Conservation (phyloP, 164 flowering plant species). For the Vitis vinifera region ASM3070453v1 NC_081821.1:11146501-11147000, state of each 20-base stretch:
- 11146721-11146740: slow-evolving; percentile 1
- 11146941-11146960: slow-evolving; percentile 49
- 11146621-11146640: neutral
- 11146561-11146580: too few relatives aligned
- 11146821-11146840: slow-evolving; percentile 27
- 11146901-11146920: slow-evolving; percentile 68
- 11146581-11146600: too few relatives aligned
- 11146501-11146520: too few relatives aligned
- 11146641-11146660: neutral
- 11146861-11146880: slow-evolving; percentile 67
- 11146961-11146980: slow-evolving; percentile 57
- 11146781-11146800: slow-evolving; percentile 10
- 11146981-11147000: slow-evolving; percentile 42
- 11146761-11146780: neutral
- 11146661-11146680: neutral
- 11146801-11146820: slow-evolving; percentile 23
- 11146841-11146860: slow-evolving; percentile 51
- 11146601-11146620: neutral
- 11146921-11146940: slow-evolving; percentile 54
- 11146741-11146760: slow-evolving; percentile 4
- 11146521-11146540: too few relatives aligned
- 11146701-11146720: slow-evolving; percentile 4
- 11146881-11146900: slow-evolving; percentile 76
- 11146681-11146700: neutral
- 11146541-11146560: too few relatives aligned